Percentiles rank a stretch among this genome's conserved stretches.
These are phyloP conservation scores for Diddensiella santjacobensis DNA, from an alignment of 805 yeast species.

Conservation along the genomic window DNA sequence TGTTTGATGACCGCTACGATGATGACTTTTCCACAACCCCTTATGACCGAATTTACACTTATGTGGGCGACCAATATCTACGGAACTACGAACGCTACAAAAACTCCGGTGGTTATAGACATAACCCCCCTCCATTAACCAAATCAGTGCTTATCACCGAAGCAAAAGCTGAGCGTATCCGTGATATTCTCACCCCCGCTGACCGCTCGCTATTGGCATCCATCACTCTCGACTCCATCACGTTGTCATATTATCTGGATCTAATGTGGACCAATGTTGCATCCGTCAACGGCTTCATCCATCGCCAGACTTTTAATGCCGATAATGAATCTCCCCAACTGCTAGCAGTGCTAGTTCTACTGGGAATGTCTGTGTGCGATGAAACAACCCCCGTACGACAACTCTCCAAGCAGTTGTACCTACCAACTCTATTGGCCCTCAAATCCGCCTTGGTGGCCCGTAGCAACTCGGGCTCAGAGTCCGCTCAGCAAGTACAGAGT, in stretches of 20 bases:
- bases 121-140: constrained; percentile 10
- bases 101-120: not conserved
- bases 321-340: constrained; percentile 25
- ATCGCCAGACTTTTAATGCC: constrained; percentile 30
- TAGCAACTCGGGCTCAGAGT: constrained; percentile 11
- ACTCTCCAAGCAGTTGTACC: constrained; percentile 22
- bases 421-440: constrained; percentile 23
- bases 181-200: not conserved
- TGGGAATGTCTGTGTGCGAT: constrained; percentile 30
- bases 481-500: not conserved
- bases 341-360: constrained; percentile 26
- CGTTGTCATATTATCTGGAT: constrained; percentile 19
- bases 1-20: constrained; percentile 27
- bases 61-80: constrained; percentile 13
- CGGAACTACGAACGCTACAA: constrained; percentile 1
- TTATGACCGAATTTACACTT: constrained; percentile 27
- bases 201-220: not conserved
- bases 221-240: constrained; percentile 3
- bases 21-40: constrained; percentile 24
- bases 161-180: constrained; percentile 2
- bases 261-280: constrained; percentile 26
- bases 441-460: constrained; percentile 20
- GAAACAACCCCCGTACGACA: constrained; percentile 13
- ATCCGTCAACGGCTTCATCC: constrained; percentile 25
- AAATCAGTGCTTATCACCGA: constrained; percentile 8